A percentile compares a stretch with the other conserved stretches of the same genome.
Evolutionary conservation across 805 yeast genomes (phyloP).

Genomic region (Scheffersomyces ergatensis): DNA sequence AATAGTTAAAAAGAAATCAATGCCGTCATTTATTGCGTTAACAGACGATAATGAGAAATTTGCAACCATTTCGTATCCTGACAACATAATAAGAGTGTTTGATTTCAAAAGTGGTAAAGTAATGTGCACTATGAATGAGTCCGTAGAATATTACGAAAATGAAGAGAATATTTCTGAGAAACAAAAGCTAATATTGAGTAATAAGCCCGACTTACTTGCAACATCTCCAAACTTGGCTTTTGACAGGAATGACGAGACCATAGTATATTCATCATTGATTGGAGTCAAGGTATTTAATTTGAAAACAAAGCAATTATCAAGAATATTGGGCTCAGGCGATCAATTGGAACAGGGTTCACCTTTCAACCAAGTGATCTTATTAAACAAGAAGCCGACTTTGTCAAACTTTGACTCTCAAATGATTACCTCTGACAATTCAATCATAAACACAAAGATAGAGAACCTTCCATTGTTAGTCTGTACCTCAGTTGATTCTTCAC

Average conservation of each 20-base stretch:
- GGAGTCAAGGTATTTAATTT: slow-evolving; percentile 12
- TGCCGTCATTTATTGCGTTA: slow-evolving; percentile 15
- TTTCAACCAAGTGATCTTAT: slow-evolving; percentile 8
- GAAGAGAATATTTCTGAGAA: too few species aligned
- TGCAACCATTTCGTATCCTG: slow-evolving; percentile 21
- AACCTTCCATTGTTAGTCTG: slow-evolving; percentile 12
- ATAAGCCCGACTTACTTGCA: too few species aligned
- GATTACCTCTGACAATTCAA: slow-evolving; percentile 15
- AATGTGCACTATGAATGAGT: slow-evolving; percentile 2
- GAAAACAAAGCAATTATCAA: slow-evolving; percentile 6
- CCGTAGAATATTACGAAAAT: too few species aligned
- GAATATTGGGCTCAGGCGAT: slow-evolving; percentile 11
- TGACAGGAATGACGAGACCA: slow-evolving; percentile 6
- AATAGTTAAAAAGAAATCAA: slow-evolving; percentile 26
- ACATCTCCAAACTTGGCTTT: too few species aligned
- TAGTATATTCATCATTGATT: slow-evolving; percentile 7
- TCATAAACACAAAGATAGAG: slow-evolving; percentile 12
- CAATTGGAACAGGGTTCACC: slow-evolving; percentile 2
- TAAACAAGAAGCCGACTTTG: slow-evolving; percentile 9
- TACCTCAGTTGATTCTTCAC: slow-evolving; percentile 7
- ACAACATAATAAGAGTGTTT: slow-evolving; percentile 28
- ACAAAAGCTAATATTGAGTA: too few species aligned
- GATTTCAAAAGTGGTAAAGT: slow-evolving; percentile 30
- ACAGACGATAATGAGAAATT: slow-evolving; percentile 23
- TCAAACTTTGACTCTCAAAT: slow-evolving; percentile 9